These are phyloP conservation scores for Amylocystis lapponica DNA, from an alignment of 768 basidiomycete species.

Conservation along the genomic window DNA sequence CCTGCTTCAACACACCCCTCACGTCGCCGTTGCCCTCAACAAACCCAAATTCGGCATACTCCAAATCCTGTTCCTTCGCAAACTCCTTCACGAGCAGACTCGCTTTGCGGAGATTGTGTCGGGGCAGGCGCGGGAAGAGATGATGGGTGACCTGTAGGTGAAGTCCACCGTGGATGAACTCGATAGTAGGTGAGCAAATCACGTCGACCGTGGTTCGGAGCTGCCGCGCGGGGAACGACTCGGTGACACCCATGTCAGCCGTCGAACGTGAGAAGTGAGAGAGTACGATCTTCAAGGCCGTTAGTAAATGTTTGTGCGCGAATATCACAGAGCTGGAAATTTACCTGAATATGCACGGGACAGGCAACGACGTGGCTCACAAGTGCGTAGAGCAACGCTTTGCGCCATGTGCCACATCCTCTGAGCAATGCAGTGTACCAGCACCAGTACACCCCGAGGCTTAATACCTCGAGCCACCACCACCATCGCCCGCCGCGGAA, in stretches of 20 bases:
- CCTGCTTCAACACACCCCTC: conserved; percentile 69
- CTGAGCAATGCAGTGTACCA: conserved; percentile 78
- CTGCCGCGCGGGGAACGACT: conserved; percentile 92
- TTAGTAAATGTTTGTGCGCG: not conserved
- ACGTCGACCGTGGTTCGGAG: conserved; percentile 98
- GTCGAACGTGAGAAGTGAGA: conserved; percentile 98
- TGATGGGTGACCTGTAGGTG: conserved; percentile 98
- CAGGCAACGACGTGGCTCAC: conserved; percentile 84
- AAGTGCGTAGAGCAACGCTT: conserved; percentile 65
- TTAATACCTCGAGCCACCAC: conserved; percentile 69
- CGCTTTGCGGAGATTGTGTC: conserved; percentile 86
- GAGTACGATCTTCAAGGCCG: conserved; percentile 67
- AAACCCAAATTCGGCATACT: conserved; percentile 91
- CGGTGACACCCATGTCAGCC: conserved; percentile 80
- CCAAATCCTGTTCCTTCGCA: conserved; percentile 76
- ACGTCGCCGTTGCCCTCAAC: conserved; percentile 83
- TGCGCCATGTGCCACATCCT: conserved; percentile 68
- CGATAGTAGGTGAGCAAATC: conserved; percentile 75
- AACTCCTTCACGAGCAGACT: conserved; percentile 83
- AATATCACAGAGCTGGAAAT: not conserved
- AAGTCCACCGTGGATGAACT: conserved; percentile 93
- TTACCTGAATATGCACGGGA: conserved; percentile 91
- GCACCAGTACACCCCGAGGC: conserved; percentile 78
- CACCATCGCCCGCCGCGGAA: conserved; percentile 71
- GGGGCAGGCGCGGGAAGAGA: conserved; percentile 90